Percentiles rank a stretch among this genome's conserved stretches.
These are phyloP conservation scores for Phoma herbarum DNA, from an alignment of 2,329 filamentous ascomycete species.

Conservation along the genomic window DNA sequence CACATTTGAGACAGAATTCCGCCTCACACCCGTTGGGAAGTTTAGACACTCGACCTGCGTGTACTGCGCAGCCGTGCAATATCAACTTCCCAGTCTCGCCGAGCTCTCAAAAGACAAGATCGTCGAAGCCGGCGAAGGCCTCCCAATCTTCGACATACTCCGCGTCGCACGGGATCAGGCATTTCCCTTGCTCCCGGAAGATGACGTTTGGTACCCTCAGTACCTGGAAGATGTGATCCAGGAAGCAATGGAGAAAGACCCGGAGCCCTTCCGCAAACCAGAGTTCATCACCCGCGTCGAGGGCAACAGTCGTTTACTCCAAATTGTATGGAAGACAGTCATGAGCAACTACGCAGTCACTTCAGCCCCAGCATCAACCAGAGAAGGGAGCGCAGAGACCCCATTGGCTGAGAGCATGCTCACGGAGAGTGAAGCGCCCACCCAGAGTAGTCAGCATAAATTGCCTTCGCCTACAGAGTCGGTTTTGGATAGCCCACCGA, in stretches of 20 bases:
- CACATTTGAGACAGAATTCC: background rate
- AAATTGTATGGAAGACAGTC: conserved; percentile 42
- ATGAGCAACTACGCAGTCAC: conserved; percentile 30
- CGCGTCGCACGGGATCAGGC: background rate
- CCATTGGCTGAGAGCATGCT: conserved; percentile 8
- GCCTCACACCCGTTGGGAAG: background rate
- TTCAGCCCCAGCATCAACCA: background rate
- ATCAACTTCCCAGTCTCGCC: conserved; percentile 36
- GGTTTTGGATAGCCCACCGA: conserved; percentile 2
- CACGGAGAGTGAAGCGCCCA: conserved; percentile 15
- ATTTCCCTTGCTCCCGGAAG: conserved; percentile 4
- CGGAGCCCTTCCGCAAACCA: conserved; percentile 32
- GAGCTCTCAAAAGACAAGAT: conserved; percentile 38
- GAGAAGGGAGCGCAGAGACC: conserved; percentile 1
- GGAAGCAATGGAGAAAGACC: conserved; percentile 30
- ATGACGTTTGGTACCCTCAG: conserved; percentile 36
- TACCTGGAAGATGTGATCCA: conserved; percentile 37
- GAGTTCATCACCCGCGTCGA: conserved; percentile 39
- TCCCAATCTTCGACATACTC: conserved; percentile 7
- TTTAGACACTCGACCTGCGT: conserved; percentile 32
- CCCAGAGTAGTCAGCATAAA: conserved; percentile 6
- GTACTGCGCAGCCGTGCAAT: conserved; percentile 40
- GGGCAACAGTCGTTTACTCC: conserved; percentile 37
- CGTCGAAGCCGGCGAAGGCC: background rate
- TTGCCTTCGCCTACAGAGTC: conserved; percentile 13